Evolutionary conservation across 192 early-diverging fungal species (phyloP).

Genomic region (Fimicolochytrium jonesii): DNA sequence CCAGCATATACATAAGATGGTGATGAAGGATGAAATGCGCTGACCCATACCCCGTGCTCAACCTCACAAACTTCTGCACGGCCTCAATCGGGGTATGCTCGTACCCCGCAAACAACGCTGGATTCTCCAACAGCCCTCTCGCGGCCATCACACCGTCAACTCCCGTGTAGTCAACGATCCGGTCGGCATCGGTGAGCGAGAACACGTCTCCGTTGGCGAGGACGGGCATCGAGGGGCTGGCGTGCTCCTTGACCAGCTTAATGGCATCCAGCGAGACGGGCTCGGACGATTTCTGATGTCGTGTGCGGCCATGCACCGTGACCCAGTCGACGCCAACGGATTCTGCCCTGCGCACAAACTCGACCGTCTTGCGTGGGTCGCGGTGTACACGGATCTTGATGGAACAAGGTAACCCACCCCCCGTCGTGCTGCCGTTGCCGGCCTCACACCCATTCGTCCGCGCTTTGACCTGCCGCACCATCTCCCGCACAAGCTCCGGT

Average conservation of each 20-base stretch:
- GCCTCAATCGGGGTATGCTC: conserved; percentile 73
- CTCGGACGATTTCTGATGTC: conserved; percentile 74
- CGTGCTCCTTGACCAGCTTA: conserved; percentile 71
- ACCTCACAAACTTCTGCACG: conserved; percentile 51
- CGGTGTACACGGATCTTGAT: conserved; percentile 83
- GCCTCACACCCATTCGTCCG: too few relatives aligned
- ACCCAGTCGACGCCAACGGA: conserved; percentile 82
- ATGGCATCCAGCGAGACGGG: conserved; percentile 79
- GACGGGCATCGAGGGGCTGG: conserved; percentile 74
- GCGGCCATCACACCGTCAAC: conserved; percentile 92
- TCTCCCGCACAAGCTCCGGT: conserved; percentile 87
- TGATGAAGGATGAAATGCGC: conserved; percentile 86
- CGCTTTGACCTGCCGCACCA: conserved; percentile 73
- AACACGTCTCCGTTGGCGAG: conserved; percentile 89
- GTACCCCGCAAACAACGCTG: conserved; percentile 86
- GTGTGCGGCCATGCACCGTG: conserved; percentile 86
- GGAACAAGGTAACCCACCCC: conserved; percentile 61
- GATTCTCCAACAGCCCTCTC: conserved; percentile 85
- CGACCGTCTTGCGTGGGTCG: conserved; percentile 70
- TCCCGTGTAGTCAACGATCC: conserved; percentile 69
- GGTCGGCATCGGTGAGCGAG: conserved; percentile 66
- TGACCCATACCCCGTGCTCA: conserved; percentile 73
- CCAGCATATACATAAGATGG: conserved; percentile 95
- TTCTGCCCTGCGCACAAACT: conserved; percentile 80
- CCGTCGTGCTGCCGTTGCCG: conserved; percentile 39